Evolutionary conservation across 2,329 filamentous ascomycete genomes (phyloP).

Genomic region (Aspergillus phoenicis): DNA sequence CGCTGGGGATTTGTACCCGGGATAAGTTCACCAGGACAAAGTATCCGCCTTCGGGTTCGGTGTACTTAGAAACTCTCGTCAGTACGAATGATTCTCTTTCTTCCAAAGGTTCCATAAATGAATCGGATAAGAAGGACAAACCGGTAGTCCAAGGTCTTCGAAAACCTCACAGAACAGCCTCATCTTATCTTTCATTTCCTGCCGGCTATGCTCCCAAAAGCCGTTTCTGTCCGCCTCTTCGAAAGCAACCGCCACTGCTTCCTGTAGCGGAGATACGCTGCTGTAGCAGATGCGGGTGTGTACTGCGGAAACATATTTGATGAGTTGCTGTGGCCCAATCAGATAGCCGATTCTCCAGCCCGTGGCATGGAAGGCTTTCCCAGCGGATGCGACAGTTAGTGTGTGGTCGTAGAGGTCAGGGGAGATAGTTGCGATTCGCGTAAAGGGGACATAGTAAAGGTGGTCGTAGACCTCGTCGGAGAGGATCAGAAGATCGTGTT

Average conservation of each 20-base stretch:
- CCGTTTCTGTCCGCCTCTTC: conserved; percentile 81
- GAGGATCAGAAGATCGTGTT: conserved; percentile 91
- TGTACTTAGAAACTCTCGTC: conserved; percentile 57
- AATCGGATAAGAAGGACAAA: conserved; percentile 26
- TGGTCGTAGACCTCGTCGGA: conserved; percentile 94
- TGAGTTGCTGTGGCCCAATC: conserved; percentile 82
- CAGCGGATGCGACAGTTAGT: conserved; percentile 89
- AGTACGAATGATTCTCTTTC: background rate
- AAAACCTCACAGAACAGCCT: conserved; percentile 81
- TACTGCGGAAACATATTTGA: conserved; percentile 89
- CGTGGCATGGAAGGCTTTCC: conserved; percentile 98
- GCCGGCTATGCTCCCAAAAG: conserved; percentile 84
- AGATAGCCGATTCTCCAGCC: conserved; percentile 97
- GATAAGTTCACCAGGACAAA: conserved; percentile 94
- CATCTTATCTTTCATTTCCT: conserved; percentile 89
- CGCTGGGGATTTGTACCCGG: conserved; percentile 78
- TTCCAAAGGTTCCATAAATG: background rate
- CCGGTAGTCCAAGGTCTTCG: conserved; percentile 70
- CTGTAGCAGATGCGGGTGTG: conserved; percentile 97
- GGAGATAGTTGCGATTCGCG: conserved; percentile 84
- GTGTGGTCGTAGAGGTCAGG: conserved; percentile 87
- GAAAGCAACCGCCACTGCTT: conserved; percentile 90
- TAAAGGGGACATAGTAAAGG: conserved; percentile 93
- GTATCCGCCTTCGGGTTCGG: conserved; percentile 93
- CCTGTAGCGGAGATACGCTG: conserved; percentile 88